Conservation (phyloP, 495 filamentous ascomycete species). For the Neurospora sp. region DNA sequence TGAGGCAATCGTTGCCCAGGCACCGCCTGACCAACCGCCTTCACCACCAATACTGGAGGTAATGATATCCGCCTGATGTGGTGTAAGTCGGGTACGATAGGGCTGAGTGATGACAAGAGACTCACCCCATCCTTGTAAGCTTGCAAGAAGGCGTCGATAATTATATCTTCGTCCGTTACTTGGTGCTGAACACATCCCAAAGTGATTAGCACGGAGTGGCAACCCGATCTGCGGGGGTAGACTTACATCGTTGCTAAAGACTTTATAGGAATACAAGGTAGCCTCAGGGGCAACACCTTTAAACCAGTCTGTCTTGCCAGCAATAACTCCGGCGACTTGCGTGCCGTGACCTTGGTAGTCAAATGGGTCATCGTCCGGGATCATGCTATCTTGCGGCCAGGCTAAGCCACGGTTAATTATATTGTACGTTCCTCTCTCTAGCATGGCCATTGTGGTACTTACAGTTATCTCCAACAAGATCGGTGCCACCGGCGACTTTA, state of each 20-base stretch:
- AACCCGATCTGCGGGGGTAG: background rate
- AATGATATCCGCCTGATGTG: constrained; percentile 23
- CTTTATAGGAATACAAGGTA: constrained; percentile 37
- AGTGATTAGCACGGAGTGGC: background rate
- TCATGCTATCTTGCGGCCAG: constrained; percentile 14
- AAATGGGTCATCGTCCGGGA: constrained; percentile 32
- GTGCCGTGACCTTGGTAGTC: constrained; percentile 38
- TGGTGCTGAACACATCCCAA: background rate
- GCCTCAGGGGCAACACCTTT: constrained; percentile 42
- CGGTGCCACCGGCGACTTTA: constrained; percentile 26
- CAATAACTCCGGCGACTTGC: constrained; percentile 41
- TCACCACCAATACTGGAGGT: constrained; percentile 22
- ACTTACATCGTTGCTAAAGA: constrained; percentile 24
- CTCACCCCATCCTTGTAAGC: constrained; percentile 23
- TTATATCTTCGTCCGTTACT: constrained; percentile 19
- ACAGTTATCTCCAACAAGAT: constrained; percentile 23
- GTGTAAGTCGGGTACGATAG: background rate
- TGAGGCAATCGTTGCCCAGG: constrained; percentile 22
- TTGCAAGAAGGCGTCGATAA: constrained; percentile 21
- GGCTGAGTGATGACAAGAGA: background rate
- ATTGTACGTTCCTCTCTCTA: background rate
- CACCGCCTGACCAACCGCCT: constrained; percentile 21
- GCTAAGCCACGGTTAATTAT: constrained; percentile 2
- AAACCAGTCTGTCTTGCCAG: constrained; percentile 31
- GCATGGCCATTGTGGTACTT: background rate